phyloP scores from a whole-genome alignment of 2,329 filamentous ascomycete species.

The Coniella lustricola region DNA sequence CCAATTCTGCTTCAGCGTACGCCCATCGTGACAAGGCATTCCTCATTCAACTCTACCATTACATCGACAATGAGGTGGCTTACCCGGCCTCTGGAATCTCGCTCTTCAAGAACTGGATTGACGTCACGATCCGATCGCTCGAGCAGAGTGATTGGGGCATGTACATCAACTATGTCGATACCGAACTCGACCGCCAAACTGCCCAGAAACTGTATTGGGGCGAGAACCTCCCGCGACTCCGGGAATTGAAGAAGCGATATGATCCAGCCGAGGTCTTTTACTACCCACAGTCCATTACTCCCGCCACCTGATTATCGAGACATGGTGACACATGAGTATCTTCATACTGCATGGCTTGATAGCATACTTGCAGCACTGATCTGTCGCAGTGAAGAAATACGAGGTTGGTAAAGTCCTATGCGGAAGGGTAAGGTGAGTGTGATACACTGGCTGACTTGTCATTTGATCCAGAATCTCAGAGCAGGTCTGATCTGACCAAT shows the following conservation, averaged over 20 bases:
- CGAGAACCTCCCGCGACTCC: constrained; percentile 26
- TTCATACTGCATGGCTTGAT: not conserved
- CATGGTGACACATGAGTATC: not conserved
- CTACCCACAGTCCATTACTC: constrained; percentile 31
- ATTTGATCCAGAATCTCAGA: too few species aligned
- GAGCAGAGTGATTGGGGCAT: constrained; percentile 27
- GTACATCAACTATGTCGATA: constrained; percentile 37
- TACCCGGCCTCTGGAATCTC: constrained; percentile 29
- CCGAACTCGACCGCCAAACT: constrained; percentile 25
- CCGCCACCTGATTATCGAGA: constrained; percentile 10
- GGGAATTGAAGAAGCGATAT: constrained; percentile 28
- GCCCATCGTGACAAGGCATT: constrained; percentile 39
- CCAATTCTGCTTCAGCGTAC: constrained; percentile 29
- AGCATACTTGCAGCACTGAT: not conserved
- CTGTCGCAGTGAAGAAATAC: not conserved
- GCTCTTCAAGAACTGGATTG: constrained; percentile 28
- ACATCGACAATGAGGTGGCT: constrained; percentile 23
- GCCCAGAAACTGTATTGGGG: constrained; percentile 33
- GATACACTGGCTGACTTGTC: too few species aligned
- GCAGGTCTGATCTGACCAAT: too few species aligned
- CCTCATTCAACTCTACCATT: constrained; percentile 43
- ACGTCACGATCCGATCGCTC: constrained; percentile 26
- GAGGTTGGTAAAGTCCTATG: too few species aligned
- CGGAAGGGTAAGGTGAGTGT: too few species aligned
- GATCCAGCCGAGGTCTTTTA: constrained; percentile 34